A percentile compares a stretch with the other conserved stretches of the same genome.
Evolutionary conservation across 306 rosid genomes (phyloP).

Genomic region (Sechiopsis laciniata): DNA sequence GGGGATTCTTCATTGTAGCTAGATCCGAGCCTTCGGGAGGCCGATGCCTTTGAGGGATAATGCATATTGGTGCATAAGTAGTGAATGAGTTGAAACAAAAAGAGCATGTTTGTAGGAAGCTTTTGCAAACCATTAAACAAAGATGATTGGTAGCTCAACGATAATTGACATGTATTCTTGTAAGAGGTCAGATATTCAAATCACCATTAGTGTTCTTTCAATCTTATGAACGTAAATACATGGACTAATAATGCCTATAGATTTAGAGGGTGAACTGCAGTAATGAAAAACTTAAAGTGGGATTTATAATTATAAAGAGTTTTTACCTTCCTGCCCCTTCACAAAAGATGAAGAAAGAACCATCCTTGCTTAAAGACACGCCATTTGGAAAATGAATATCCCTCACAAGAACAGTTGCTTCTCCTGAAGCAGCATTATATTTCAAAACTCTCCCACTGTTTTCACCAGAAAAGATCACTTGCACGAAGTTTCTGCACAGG

Average conservation of each 20-base stretch:
- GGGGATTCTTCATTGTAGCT: too few relatives aligned
- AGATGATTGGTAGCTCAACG: neutral
- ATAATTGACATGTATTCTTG: too few relatives aligned
- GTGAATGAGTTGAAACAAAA: too few relatives aligned
- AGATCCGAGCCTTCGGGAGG: too few relatives aligned
- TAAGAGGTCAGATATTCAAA: too few relatives aligned
- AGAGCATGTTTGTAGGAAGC: neutral
- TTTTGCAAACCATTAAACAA: neutral
- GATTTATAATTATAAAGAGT: neutral
- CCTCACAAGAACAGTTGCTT: slow-evolving; percentile 72
- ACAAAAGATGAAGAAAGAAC: slow-evolving; percentile 68
- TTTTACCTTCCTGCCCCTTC: slow-evolving; percentile 81
- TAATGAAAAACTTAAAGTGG: neutral
- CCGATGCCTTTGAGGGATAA: too few relatives aligned
- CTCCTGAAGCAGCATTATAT: slow-evolving; percentile 59
- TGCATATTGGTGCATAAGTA: too few relatives aligned
- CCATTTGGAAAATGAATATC: slow-evolving; percentile 85
- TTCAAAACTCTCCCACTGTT: slow-evolving; percentile 70
- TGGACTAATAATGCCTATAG: neutral
- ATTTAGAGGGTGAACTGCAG: slow-evolving; percentile 3
- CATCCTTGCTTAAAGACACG: slow-evolving; percentile 80
- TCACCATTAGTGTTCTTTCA: neutral
- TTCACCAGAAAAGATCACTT: slow-evolving; percentile 65
- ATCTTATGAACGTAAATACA: neutral
- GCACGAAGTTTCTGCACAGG: slow-evolving; percentile 70